These are phyloP conservation scores for Chaetomium strumarium DNA, from an alignment of 2,329 filamentous ascomycete species.

Conservation along the genomic window DNA sequence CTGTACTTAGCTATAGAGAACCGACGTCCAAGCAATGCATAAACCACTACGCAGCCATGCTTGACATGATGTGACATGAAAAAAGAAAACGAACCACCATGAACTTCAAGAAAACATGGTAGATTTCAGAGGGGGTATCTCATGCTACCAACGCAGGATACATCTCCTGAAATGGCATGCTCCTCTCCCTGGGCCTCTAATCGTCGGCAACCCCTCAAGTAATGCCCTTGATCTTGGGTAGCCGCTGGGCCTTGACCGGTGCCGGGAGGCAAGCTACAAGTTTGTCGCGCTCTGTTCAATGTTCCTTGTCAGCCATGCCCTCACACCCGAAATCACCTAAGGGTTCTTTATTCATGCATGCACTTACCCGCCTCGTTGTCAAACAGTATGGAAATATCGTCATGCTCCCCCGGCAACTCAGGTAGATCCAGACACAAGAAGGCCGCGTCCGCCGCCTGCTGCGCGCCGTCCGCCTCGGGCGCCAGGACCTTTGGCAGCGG, in stretches of 20 bases:
- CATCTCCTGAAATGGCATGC: neutral
- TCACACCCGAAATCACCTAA: neutral
- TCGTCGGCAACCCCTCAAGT: neutral
- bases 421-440: conserved; percentile 84
- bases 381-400: conserved; percentile 83
- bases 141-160: conserved; percentile 9
- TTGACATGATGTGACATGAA: neutral
- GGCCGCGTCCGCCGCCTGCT: conserved; percentile 53
- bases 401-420: conserved; percentile 86
- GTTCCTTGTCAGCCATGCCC: conserved; percentile 3
- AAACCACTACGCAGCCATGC: neutral
- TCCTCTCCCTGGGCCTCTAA: neutral
- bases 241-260: conserved; percentile 44
- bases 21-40: neutral
- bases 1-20: too few relatives aligned
- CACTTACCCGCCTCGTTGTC: conserved; percentile 68
- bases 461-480: conserved; percentile 27
- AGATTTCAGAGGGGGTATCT: conserved; percentile 22
- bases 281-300: conserved; percentile 47
- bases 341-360: neutral
- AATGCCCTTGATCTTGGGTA: conserved; percentile 23
- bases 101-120: conserved; percentile 3
- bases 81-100: neutral
- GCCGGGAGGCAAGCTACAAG: conserved; percentile 50
- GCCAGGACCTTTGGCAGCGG: conserved; percentile 60